Evolutionary conservation across 1,284 basidiomycete species (phyloP).

Genomic region (Pholiota adiposa): DNA sequence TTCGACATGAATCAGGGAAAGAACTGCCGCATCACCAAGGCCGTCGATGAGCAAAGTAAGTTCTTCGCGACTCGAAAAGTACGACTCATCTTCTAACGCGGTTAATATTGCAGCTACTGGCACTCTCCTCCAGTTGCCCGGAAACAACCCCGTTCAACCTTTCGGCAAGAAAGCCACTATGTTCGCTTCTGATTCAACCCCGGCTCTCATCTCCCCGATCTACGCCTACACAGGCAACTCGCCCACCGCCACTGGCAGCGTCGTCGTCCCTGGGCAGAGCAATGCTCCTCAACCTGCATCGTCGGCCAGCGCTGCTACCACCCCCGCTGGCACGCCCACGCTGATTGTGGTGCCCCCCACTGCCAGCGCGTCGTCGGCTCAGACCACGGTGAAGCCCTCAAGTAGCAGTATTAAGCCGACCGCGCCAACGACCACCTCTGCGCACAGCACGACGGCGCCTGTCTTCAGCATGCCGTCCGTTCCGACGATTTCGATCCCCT

Average conservation of each 20-base stretch:
- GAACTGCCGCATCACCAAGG: slow-evolving; percentile 42
- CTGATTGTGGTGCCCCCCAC: background rate
- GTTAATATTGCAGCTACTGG: slow-evolving; percentile 35
- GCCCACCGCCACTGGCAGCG: slow-evolving; percentile 32
- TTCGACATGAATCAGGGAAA: slow-evolving; percentile 41
- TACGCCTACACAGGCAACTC: slow-evolving; percentile 41
- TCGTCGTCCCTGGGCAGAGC: slow-evolving; percentile 20
- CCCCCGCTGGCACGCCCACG: slow-evolving; percentile 4
- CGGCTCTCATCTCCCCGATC: slow-evolving; percentile 41
- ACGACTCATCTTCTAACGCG: background rate
- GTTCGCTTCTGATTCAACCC: slow-evolving; percentile 33
- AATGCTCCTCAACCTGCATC: slow-evolving; percentile 6
- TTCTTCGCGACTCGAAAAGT: slow-evolving; percentile 6
- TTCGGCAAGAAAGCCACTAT: slow-evolving; percentile 33
- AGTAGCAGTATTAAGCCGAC: background rate
- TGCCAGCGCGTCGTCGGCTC: background rate
- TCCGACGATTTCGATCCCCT: background rate
- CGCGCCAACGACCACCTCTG: background rate
- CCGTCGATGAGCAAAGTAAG: slow-evolving; percentile 45
- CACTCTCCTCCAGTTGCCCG: slow-evolving; percentile 43
- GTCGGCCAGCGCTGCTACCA: slow-evolving; percentile 4
- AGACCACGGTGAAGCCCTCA: background rate
- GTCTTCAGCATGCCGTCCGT: background rate
- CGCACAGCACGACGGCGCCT: background rate
- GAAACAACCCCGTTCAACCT: slow-evolving; percentile 48